These are phyloP conservation scores for Penicillium sp. DNA, from an alignment of 2,329 filamentous ascomycete genomes.

Conservation along the genomic window DNA sequence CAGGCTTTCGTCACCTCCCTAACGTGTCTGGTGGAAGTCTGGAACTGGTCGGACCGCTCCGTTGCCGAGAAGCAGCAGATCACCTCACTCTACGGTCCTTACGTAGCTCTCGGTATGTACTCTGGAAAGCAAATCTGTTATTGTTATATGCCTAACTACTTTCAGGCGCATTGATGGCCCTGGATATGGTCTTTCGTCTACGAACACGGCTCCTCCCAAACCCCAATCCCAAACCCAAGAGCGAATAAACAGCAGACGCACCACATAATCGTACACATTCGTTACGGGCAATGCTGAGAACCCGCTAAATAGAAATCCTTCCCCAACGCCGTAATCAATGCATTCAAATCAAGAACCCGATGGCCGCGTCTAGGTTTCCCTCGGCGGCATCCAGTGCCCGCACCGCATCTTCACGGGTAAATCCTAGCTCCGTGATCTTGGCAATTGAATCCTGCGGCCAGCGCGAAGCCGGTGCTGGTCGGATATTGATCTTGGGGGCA, in stretches of 20 bases:
- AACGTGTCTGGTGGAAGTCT: conserved; percentile 58
- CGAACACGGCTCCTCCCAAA: conserved; percentile 25
- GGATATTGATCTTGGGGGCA: conserved; percentile 24
- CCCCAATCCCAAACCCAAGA: conserved; percentile 29
- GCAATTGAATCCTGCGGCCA: conserved; percentile 63
- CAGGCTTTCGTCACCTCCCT: conserved; percentile 59
- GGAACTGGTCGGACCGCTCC: conserved; percentile 50
- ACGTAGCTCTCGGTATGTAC: conserved; percentile 51
- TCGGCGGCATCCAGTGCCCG: conserved; percentile 75
- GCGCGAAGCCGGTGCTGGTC: conserved; percentile 29
- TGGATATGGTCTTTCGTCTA: conserved; percentile 38
- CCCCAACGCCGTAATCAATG: conserved; percentile 12
- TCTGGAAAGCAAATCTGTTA: not conserved
- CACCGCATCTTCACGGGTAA: conserved; percentile 68
- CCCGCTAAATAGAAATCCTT: conserved; percentile 19
- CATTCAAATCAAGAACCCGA: conserved; percentile 62
- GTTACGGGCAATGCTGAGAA: conserved; percentile 8
- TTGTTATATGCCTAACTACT: conserved; percentile 1
- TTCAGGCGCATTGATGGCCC: conserved; percentile 35
- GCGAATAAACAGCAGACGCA: conserved; percentile 20
- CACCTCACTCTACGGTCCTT: conserved; percentile 53
- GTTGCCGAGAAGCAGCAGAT: conserved; percentile 47
- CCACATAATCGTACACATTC: conserved; percentile 17
- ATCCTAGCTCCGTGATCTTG: conserved; percentile 71
- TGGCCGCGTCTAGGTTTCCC: conserved; percentile 85